A percentile compares a stretch with the other conserved stretches of the same genome.
These are phyloP conservation scores for Hansfordia pulvinata DNA, from an alignment of 2,329 filamentous ascomycete species.

Conservation along the genomic window DNA sequence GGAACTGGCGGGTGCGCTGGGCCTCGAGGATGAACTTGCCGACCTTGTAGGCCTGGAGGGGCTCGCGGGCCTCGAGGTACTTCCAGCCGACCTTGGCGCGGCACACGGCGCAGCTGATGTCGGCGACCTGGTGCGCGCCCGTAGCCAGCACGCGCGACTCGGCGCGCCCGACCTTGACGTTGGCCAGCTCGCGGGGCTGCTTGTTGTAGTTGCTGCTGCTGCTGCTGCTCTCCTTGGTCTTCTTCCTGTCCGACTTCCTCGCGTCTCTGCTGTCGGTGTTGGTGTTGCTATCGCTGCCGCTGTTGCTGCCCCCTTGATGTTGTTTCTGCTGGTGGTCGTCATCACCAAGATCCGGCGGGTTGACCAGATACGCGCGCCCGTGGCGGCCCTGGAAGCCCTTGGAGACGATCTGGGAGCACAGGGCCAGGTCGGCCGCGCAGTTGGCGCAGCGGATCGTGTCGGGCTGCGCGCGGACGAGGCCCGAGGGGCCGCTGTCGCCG, in stretches of 20 bases:
- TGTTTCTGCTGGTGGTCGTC: too few relatives aligned
- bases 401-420: slow-evolving; percentile 45
- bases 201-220: too few relatives aligned
- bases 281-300: too few relatives aligned
- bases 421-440: slow-evolving; percentile 49
- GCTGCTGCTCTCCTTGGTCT: too few relatives aligned
- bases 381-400: slow-evolving; percentile 55
- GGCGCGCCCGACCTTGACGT: slow-evolving; percentile 38
- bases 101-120: slow-evolving; percentile 46
- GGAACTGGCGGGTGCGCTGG: slow-evolving; percentile 36
- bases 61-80: slow-evolving; percentile 49
- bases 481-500: too few relatives aligned
- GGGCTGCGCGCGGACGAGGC: slow-evolving; percentile 29
- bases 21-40: slow-evolving; percentile 57
- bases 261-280: too few relatives aligned
- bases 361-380: slow-evolving; percentile 49
- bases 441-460: slow-evolving; percentile 43
- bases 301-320: slow-evolving; percentile 3
- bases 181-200: slow-evolving; percentile 27
- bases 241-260: too few relatives aligned
- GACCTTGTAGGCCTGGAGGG: slow-evolving; percentile 50
- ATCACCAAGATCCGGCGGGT: slow-evolving; percentile 23
- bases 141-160: slow-evolving; percentile 47
- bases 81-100: slow-evolving; percentile 50
- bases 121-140: slow-evolving; percentile 49